These are phyloP conservation scores for Straminergon stramineum DNA, from an alignment of 225 moss, liverwort and hornwort genomes.

Conservation along the genomic window DNA sequence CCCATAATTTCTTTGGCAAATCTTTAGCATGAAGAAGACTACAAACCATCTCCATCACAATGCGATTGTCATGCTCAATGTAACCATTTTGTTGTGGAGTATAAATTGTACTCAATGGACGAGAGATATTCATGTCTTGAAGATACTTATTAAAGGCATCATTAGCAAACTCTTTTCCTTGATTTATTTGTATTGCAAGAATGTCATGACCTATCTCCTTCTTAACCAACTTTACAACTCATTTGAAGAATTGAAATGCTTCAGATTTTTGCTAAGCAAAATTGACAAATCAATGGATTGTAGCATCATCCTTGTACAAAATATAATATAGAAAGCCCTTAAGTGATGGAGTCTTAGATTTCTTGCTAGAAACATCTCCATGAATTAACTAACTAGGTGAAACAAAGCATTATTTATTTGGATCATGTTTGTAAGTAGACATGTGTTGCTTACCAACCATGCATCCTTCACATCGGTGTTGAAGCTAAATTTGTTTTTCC, in stretches of 20 bases:
- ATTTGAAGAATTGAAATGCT: background rate
- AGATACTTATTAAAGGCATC: background rate
- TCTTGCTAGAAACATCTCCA: background rate
- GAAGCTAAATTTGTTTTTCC: accelerated
- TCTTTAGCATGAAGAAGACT: no score
- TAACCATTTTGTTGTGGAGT: background rate
- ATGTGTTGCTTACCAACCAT: background rate
- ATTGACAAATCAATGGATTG: background rate
- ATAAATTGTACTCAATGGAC: accelerated
- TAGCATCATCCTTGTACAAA: background rate
- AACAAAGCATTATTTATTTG: background rate
- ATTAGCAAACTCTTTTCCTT: background rate
- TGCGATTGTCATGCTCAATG: background rate
- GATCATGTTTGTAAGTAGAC: background rate
- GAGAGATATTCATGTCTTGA: background rate
- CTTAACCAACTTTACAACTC: background rate
- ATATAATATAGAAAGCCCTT: background rate
- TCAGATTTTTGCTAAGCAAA: background rate
- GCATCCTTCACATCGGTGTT: background rate
- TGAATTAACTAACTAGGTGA: background rate
- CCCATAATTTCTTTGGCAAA: no score
- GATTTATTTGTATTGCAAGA: background rate
- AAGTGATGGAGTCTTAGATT: background rate
- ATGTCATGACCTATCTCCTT: background rate
- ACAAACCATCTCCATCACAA: background rate